Percentiles rank a stretch among this genome's conserved stretches.
phyloP scores from a whole-genome alignment of 345 rosid species.

The Populus ilicifolia region DNA sequence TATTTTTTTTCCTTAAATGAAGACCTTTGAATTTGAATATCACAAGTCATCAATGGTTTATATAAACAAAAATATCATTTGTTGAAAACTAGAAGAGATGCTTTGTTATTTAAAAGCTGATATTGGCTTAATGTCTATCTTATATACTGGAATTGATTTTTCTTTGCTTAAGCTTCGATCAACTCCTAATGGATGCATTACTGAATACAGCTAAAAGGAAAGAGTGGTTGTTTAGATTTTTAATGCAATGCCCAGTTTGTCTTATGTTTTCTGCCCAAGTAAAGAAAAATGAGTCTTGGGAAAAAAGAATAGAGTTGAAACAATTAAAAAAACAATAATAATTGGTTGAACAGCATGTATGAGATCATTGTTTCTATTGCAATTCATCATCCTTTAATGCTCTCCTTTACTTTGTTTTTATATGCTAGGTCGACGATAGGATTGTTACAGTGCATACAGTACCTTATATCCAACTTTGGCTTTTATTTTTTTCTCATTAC shows the following conservation, averaged over 20 bases:
- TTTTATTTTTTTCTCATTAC: no score
- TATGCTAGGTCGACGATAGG: no score
- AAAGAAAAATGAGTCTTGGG: not conserved
- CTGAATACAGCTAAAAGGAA: not conserved
- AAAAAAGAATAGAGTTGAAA: not conserved
- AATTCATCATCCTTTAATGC: no score
- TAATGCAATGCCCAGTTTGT: not conserved
- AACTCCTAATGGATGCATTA: not conserved
- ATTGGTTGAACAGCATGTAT: no score
- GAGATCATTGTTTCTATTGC: no score
- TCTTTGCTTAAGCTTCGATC: not conserved
- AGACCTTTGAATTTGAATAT: not conserved
- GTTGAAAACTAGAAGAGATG: not conserved
- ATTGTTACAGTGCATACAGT: no score
- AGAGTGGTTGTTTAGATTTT: not conserved
- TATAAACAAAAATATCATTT: not conserved
- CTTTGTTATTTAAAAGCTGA: not conserved
- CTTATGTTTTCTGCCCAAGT: not conserved
- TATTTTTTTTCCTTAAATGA: conserved; percentile 10
- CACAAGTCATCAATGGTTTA: not conserved
- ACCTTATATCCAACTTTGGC: no score
- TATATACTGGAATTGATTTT: not conserved
- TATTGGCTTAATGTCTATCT: not conserved
- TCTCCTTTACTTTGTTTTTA: no score
- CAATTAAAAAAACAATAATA: not conserved